Evolutionary conservation across 257 asterid genomes (phyloP).

Genomic region (Parsonsia alboflavescens): DNA sequence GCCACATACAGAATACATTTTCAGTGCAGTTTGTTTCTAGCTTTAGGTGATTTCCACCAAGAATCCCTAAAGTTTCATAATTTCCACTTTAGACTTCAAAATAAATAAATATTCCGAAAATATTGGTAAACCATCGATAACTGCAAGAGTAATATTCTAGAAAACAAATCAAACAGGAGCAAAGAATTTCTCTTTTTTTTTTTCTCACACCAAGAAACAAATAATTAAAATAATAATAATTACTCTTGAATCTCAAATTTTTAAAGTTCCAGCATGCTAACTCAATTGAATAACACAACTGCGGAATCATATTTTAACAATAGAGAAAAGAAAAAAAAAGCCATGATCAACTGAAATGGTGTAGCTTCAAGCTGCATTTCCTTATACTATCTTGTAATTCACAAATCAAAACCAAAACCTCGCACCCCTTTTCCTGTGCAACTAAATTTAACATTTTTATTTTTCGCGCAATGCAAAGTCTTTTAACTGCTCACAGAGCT

Average conservation of each 20-base stretch:
- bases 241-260: neutral
- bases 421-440: neutral
- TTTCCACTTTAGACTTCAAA: neutral
- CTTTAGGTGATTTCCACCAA: constrained; percentile 18
- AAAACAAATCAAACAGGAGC: neutral
- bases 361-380: constrained; percentile 1
- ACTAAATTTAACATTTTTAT: neutral
- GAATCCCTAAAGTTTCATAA: constrained; percentile 23
- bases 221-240: neutral
- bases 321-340: neutral
- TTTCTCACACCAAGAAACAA: neutral
- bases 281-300: neutral
- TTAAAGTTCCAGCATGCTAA: neutral
- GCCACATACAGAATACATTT: constrained; percentile 17
- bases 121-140: no score
- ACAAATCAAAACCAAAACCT: neutral
- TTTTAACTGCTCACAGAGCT: neutral
- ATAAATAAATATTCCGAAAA: no score
- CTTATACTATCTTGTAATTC: neutral
- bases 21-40: constrained; percentile 16
- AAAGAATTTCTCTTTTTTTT: neutral
- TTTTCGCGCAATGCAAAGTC: neutral
- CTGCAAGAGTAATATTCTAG: neutral
- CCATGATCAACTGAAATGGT: neutral
- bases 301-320: neutral